These are phyloP conservation scores for Fusarium oligoseptatum DNA, from an alignment of 2,329 filamentous ascomycete species.

Conservation along the genomic window DNA sequence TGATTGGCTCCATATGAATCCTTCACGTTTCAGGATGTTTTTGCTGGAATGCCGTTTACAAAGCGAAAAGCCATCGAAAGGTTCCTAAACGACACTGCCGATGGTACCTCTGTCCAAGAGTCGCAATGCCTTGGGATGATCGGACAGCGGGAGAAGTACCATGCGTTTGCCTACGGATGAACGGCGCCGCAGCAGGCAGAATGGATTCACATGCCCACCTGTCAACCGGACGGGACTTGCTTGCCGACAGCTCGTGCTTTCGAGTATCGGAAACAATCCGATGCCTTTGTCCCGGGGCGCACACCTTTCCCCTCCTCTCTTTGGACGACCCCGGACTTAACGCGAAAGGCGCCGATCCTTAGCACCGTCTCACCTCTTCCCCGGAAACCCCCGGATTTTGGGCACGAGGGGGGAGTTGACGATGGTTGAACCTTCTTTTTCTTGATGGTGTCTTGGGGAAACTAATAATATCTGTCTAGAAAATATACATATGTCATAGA, in stretches of 20 bases:
- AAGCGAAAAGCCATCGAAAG: not conserved
- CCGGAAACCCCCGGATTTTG: constrained; percentile 31
- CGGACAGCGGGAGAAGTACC: constrained; percentile 6
- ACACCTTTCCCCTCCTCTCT: not conserved
- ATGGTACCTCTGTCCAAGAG: not conserved
- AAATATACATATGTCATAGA: not conserved
- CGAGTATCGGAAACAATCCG: constrained; percentile 4
- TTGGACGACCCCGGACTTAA: constrained; percentile 28
- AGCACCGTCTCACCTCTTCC: constrained; percentile 16
- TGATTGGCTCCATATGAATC: constrained; percentile 17
- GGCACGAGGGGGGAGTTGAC: not conserved
- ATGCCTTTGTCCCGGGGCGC: constrained; percentile 3
- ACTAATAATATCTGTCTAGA: not conserved
- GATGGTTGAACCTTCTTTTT: not conserved
- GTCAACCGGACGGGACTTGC: not conserved
- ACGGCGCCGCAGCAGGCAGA: constrained; percentile 6
- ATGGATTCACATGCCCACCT: constrained; percentile 8
- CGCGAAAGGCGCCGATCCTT: constrained; percentile 19
- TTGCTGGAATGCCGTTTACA: constrained; percentile 31
- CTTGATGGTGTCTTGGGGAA: not conserved
- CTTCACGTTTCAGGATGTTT: constrained; percentile 15
- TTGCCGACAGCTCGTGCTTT: not conserved
- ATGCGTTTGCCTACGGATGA: not conserved
- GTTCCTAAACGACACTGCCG: not conserved
- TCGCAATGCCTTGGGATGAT: not conserved